Percentiles rank a stretch among this genome's conserved stretches.
Conservation (phyloP, 163 green algal species). For the Prototheca cutis region DNA sequence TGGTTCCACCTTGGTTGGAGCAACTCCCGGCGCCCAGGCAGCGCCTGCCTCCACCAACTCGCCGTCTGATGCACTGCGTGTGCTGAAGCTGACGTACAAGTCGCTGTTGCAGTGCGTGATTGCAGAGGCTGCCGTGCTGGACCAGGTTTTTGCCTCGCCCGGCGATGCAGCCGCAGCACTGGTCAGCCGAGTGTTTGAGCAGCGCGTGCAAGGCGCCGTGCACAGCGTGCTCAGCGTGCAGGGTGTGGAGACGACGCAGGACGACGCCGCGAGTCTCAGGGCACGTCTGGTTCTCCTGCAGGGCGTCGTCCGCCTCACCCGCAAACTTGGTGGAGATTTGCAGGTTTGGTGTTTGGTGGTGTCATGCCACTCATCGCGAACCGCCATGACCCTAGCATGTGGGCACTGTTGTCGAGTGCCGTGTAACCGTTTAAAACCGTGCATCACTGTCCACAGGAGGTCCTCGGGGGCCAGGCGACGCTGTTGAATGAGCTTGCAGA, state of each 20-base stretch:
- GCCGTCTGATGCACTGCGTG: slow-evolving; percentile 16
- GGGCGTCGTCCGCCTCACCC: too few species aligned
- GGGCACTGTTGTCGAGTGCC: too few species aligned
- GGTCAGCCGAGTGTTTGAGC: slow-evolving; percentile 42
- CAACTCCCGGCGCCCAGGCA: too few species aligned
- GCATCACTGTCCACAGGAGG: too few species aligned
- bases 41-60: not conserved
- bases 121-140: slow-evolving; percentile 42
- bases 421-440: too few species aligned
- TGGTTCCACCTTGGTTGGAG: too few species aligned
- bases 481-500: not conserved
- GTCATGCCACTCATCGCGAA: too few species aligned
- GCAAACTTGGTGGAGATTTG: too few species aligned
- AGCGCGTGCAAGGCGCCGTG: slow-evolving; percentile 34
- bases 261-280: not conserved
- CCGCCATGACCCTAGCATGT: too few species aligned
- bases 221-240: slow-evolving; percentile 14
- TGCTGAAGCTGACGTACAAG: slow-evolving; percentile 37
- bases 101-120: slow-evolving; percentile 30
- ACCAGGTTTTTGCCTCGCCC: slow-evolving; percentile 35
- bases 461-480: not conserved
- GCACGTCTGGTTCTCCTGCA: not conserved
- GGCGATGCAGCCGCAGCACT: slow-evolving; percentile 21
- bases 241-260: not conserved
- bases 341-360: too few species aligned